Base-by-base conservation (phyloP, 306 rosid genomes). In the Dryas octopetala region DNA sequence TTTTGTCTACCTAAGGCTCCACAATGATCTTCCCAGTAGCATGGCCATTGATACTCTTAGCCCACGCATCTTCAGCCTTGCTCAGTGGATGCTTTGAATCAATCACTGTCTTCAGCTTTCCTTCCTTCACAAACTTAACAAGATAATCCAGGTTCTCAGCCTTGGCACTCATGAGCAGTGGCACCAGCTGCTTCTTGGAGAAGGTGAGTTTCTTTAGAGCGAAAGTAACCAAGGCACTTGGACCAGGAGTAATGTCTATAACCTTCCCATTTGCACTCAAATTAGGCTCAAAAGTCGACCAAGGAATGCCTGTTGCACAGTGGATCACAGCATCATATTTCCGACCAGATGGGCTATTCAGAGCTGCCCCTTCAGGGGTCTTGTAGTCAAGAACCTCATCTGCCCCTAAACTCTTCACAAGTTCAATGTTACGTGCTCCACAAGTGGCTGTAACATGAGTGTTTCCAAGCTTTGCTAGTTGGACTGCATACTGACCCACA, bases 1-100 rank as follows among this genome's bases (percentile, higher is more conserved):
- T 11, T n/a, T 17, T 17, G 43, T 55, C 40, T 58, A n/a, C 19
- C 32, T 85, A 89, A 54, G 74, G 68, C 78, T 88, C 88, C 73
- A 93, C 86, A 65, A 91, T 74, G 76, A 93, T 83, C 86, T 93
- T 93, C 76, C 98, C 98, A 62, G 97, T 91, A 40, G 97, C 92
- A 77, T 93, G 96, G 17, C 98, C 96, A 54, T 83, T 97, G 7
- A 84, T 78, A 58, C 89, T 89, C 82, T 64, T 84, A 26, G 93
- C 85, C 98, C 96, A 93, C 15, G 84, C 98, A 71, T 77, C 91
- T 81, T 85, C 85, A 38, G 85, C 97, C 77, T 86, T 84, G 48
- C 38, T 79, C 68, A 93, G 50, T 48, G 89, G 88, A 79, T 84
- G 81, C 65, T 78, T 88, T 3, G 93, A 88, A 51, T 93, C 98